Evolutionary conservation across 371 early-diverging fungal species (phyloP).

Genomic region (Rhizopus stolonifer): DNA sequence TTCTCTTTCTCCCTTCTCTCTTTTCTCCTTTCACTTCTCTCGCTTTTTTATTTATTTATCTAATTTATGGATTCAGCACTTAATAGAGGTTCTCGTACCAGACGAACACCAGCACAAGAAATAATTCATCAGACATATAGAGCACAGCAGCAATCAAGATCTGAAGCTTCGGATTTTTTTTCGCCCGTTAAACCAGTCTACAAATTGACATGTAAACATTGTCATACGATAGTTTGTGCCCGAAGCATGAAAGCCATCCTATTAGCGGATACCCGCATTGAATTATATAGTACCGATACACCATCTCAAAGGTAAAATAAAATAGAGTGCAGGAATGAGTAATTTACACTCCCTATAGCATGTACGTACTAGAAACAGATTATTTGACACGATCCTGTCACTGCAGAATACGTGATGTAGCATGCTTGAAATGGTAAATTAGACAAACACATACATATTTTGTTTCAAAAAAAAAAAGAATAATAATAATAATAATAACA

Average conservation of each 20-base stretch:
- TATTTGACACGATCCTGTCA: conserved; percentile 91
- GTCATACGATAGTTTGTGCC: conserved; percentile 58
- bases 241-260: conserved; percentile 90
- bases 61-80: conserved; percentile 18
- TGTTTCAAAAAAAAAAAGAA: background rate
- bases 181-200: conserved; percentile 42
- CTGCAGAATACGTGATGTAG: conserved; percentile 92
- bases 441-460: background rate
- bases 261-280: conserved; percentile 85
- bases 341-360: conserved; percentile 52
- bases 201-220: conserved; percentile 37
- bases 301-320: conserved; percentile 74
- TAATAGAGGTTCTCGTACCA: conserved; percentile 18
- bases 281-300: conserved; percentile 84
- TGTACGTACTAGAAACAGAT: conserved; percentile 88
- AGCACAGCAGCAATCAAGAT: conserved; percentile 16
- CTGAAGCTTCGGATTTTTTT: conserved; percentile 6
- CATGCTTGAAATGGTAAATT: conserved; percentile 87
- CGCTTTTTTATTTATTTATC: no score
- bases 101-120: conserved; percentile 1
- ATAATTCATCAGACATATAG: conserved; percentile 10
- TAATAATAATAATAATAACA: background rate
- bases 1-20: background rate
- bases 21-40: no score
- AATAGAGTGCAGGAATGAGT: no score